Conservation (phyloP, 2,329 filamentous ascomycete genomes). For the Coccinonectria pachysandricola region DNA sequence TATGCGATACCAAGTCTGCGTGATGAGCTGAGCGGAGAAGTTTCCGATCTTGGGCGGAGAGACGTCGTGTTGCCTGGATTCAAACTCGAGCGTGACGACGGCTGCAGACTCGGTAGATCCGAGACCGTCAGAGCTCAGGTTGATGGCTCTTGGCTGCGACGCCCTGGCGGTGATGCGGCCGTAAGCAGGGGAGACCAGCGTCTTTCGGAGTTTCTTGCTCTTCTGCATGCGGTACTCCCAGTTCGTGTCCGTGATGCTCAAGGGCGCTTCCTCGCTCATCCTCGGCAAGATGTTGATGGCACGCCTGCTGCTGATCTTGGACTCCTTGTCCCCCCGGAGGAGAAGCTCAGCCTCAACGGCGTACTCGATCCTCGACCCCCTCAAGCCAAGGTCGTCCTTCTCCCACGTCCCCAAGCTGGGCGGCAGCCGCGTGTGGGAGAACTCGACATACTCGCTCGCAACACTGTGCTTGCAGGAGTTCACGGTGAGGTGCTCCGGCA, state of each 20-base stretch:
- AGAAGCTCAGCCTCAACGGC: slow-evolving; percentile 8
- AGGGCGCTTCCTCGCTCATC: slow-evolving; percentile 12
- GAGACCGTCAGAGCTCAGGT: slow-evolving; percentile 9
- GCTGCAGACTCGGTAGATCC: slow-evolving; percentile 6
- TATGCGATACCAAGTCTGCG: slow-evolving; percentile 15
- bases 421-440: slow-evolving; percentile 10
- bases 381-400: slow-evolving; percentile 11
- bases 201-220: slow-evolving; percentile 13
- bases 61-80: slow-evolving; percentile 6
- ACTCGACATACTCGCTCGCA: slow-evolving; percentile 5
- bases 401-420: slow-evolving; percentile 12
- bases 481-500: slow-evolving; percentile 12
- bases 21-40: slow-evolving; percentile 5
- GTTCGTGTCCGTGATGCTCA: slow-evolving; percentile 11
- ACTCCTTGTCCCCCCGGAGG: slow-evolving; percentile 1
- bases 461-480: slow-evolving; percentile 10
- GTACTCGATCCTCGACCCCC: slow-evolving; percentile 10
- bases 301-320: slow-evolving; percentile 5
- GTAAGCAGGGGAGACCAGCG: slow-evolving; percentile 9
- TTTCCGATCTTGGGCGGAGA: slow-evolving; percentile 8
- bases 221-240: slow-evolving; percentile 8
- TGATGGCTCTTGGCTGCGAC: slow-evolving; percentile 10
- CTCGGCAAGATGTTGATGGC: slow-evolving; percentile 12
- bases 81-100: slow-evolving; percentile 9
- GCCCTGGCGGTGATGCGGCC: slow-evolving; percentile 11